Evolutionary conservation across 2,329 filamentous ascomycete genomes (phyloP), one percentile per base, ranked within the genome.

Genomic region (Dendryphion nanum): DNA sequence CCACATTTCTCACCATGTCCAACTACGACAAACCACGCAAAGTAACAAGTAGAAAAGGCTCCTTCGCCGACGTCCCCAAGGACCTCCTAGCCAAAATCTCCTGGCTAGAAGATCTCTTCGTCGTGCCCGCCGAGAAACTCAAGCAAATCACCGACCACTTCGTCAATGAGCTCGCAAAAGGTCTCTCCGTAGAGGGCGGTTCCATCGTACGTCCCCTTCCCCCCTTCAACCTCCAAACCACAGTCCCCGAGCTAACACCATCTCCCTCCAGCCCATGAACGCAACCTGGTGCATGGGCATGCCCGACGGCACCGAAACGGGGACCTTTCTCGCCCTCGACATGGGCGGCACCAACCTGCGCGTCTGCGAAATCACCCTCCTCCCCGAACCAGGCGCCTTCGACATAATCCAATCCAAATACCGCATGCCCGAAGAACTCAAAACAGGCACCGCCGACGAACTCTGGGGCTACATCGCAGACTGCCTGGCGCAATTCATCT

Each of bases 381-480:
- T 86, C 14, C 83, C 95, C 41, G 81, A 87, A 60, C 89, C 90
- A 71, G 91, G 89, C 37, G 88, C 93, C 63, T 95, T 95, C 68
- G 89, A 95, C 61, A 95, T 96, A 59, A 89, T 90, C 51, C 91
- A 96, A 71, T 94, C 89, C 57, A 95, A 95, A 71, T 97, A 96
- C 70, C 83, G 86, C 44, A 90, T 96, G 81, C 89, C 91, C 2
- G 88, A 95, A 63, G 89, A 95, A 69, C 78, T 97, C 53, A 95
- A 94, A 74, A 89, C 85, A 2, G 89, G 89, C 35, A 79, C 82
- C 10, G 79, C 85, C 1, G 88, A 95, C 15, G 89, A 95, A 68
- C 79, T 97, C 5, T 96, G 89, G 88, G 87, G 89, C 59, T 96
- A 95, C 67, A 88, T 95, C 59, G 89, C 90, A 63, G 89, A 95